Percentiles rank a stretch among this genome's conserved stretches.
Conservation (phyloP, 805 yeast genomes). For the Candida boleticola region DNA sequence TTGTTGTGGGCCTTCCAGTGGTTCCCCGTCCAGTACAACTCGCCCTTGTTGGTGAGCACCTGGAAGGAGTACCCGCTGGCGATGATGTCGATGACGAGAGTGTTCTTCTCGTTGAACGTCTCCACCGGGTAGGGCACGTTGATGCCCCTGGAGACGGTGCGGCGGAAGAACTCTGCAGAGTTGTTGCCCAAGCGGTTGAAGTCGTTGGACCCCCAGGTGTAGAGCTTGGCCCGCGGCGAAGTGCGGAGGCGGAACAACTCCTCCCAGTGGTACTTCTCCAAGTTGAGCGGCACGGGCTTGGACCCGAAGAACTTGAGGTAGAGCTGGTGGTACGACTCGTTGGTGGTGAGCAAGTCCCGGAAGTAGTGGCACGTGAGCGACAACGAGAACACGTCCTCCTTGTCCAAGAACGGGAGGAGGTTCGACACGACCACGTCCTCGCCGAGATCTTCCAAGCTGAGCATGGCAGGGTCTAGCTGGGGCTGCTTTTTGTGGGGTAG, state of each 20-base stretch:
- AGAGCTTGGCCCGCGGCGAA: conserved; percentile 31
- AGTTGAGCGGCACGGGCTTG: conserved; percentile 40
- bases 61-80: conserved; percentile 69
- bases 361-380: conserved; percentile 39
- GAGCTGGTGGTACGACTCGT: conserved; percentile 34
- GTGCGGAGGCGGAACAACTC: conserved; percentile 42
- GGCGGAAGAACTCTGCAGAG: conserved; percentile 8
- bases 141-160: conserved; percentile 21
- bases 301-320: conserved; percentile 45
- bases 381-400: conserved; percentile 40
- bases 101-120: conserved; percentile 27
- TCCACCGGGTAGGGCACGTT: conserved; percentile 38
- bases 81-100: conserved; percentile 43
- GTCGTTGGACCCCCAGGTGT: conserved; percentile 50
- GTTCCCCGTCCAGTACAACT: conserved; percentile 52
- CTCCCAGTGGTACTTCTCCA: conserved; percentile 47
- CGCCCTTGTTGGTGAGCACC: conserved; percentile 54
- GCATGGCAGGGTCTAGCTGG: too few relatives aligned
- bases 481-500: conserved; percentile 9
- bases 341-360: conserved; percentile 23
- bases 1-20: conserved; percentile 17
- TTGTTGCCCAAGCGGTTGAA: conserved; percentile 49
- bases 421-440: conserved; percentile 41
- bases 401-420: conserved; percentile 30
- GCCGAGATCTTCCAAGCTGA: conserved; percentile 27